Percentiles rank a stretch among this genome's conserved stretches.
phyloP scores from a whole-genome alignment of 140 eudicot genomes.

The Artemisia princeps region DNA sequence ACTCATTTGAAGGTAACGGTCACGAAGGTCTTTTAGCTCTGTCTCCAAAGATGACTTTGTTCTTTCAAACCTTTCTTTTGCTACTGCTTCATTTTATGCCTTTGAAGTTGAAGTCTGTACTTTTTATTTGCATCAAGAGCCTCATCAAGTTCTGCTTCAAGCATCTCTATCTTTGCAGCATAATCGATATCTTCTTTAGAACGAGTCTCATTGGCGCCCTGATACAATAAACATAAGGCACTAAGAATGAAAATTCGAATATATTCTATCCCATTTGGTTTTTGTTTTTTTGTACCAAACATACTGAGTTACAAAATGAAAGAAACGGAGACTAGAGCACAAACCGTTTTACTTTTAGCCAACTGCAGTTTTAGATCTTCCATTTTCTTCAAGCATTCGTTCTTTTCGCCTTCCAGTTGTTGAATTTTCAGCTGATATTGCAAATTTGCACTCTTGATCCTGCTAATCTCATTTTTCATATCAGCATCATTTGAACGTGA shows the following conservation, averaged over 20 bases:
- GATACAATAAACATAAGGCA: conserved; percentile 7
- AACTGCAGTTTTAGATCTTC: conserved; percentile 37
- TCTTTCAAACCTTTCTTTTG: conserved; percentile 50
- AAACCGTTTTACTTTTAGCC: conserved; percentile 42
- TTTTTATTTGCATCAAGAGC: conserved; percentile 48
- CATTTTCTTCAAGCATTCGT: conserved; percentile 48
- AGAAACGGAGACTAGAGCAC: conserved; percentile 13
- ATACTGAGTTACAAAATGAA: not conserved
- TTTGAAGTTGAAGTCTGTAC: conserved; percentile 47
- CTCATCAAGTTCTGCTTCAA: conserved; percentile 58
- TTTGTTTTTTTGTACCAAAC: not conserved
- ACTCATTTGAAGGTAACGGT: conserved; percentile 82
- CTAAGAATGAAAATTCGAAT: not conserved
- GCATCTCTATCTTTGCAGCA: conserved; percentile 40
- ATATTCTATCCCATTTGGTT: not conserved
- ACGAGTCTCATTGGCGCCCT: conserved; percentile 28
- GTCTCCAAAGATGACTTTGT: conserved; percentile 65
- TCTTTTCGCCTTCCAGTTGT: conserved; percentile 62
- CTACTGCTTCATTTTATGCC: conserved; percentile 31
- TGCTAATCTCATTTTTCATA: conserved; percentile 45
- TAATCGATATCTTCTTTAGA: conserved; percentile 35
- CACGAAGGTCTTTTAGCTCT: conserved; percentile 68
- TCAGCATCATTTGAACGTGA: conserved; percentile 34
- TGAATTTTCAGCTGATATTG: conserved; percentile 52
- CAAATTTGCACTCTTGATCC: conserved; percentile 48